A percentile compares a stretch with the other conserved stretches of the same genome.
Conservation (phyloP, 2,329 filamentous ascomycete genomes). For the Penicillium sp. region DNA sequence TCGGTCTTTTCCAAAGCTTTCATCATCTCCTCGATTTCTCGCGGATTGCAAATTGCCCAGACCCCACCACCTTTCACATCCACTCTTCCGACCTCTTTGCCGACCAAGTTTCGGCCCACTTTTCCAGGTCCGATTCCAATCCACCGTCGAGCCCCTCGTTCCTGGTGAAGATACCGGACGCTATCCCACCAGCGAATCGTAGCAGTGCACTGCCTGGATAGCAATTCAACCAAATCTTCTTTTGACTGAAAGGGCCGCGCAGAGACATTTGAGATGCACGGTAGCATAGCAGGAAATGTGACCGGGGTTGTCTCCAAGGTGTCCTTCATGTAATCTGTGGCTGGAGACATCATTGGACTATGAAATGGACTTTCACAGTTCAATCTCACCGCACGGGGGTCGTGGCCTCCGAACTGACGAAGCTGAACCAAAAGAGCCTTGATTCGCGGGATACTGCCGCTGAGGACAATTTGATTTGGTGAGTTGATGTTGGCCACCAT, state of each 20-base stretch:
- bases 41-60: slow-evolving; percentile 81
- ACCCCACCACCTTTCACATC: slow-evolving; percentile 82
- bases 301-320: slow-evolving; percentile 61
- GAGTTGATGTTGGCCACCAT: slow-evolving; percentile 90
- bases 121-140: slow-evolving; percentile 90
- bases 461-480: slow-evolving; percentile 93
- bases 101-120: slow-evolving; percentile 86
- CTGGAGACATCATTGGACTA: slow-evolving; percentile 84
- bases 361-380: slow-evolving; percentile 89
- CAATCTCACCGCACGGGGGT: slow-evolving; percentile 77
- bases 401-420: slow-evolving; percentile 82
- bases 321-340: slow-evolving; percentile 64
- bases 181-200: slow-evolving; percentile 94
- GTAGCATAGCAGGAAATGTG: slow-evolving; percentile 66
- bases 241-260: slow-evolving; percentile 69
- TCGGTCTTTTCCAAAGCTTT: slow-evolving; percentile 61
- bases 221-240: slow-evolving; percentile 68
- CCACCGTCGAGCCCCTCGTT: slow-evolving; percentile 75
- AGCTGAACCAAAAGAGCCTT: slow-evolving; percentile 76
- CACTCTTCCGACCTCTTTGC: slow-evolving; percentile 86
- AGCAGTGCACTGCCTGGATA: slow-evolving; percentile 79
- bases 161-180: slow-evolving; percentile 80
- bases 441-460: slow-evolving; percentile 78
- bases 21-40: slow-evolving; percentile 65
- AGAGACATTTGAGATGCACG: slow-evolving; percentile 81